A percentile compares a stretch with the other conserved stretches of the same genome.
These are phyloP conservation scores for Venustampulla echinocandica DNA, from an alignment of 495 filamentous ascomycete species.

Conservation along the genomic window DNA sequence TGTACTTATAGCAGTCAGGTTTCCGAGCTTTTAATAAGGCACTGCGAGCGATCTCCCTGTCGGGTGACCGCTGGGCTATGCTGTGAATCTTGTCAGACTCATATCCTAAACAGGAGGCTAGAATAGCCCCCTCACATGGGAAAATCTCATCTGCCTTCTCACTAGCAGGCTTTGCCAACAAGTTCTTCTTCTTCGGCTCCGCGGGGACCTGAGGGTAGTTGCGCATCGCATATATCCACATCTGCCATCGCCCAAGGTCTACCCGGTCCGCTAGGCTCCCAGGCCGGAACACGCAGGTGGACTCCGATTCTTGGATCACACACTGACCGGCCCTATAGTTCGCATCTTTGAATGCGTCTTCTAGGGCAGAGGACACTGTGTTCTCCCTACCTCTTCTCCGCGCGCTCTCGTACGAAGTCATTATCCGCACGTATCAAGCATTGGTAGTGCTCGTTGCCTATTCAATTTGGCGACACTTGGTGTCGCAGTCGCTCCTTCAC, in stretches of 20 bases:
- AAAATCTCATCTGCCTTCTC: conserved; percentile 23
- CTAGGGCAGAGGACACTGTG: conserved; percentile 5
- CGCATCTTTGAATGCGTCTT: neutral
- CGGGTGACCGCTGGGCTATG: conserved; percentile 22
- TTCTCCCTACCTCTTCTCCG: conserved; percentile 19
- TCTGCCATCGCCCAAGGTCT: conserved; percentile 4
- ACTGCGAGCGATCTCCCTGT: conserved; percentile 26
- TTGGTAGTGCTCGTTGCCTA: conserved; percentile 18
- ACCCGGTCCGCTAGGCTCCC: neutral
- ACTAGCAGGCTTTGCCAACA: conserved; percentile 19
- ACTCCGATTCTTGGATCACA: conserved; percentile 10
- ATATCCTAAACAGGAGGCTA: conserved; percentile 26
- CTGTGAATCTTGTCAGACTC: conserved; percentile 19
- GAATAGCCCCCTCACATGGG: conserved; percentile 25
- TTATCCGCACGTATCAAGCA: conserved; percentile 23
- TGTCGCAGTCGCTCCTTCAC: conserved; percentile 9
- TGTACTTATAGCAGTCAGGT: conserved; percentile 24
- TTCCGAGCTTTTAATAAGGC: conserved; percentile 29
- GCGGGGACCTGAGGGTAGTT: conserved; percentile 2
- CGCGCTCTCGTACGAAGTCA: conserved; percentile 19
- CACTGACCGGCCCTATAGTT: conserved; percentile 7
- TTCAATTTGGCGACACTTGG: conserved; percentile 22
- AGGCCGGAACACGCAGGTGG: conserved; percentile 1
- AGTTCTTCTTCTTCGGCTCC: conserved; percentile 18
- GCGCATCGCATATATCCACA: conserved; percentile 7